A percentile compares a stretch with the other conserved stretches of the same genome.
Evolutionary conservation across 192 early-diverging fungal genomes (phyloP).

Genomic region (Diversispora eburnea): DNA sequence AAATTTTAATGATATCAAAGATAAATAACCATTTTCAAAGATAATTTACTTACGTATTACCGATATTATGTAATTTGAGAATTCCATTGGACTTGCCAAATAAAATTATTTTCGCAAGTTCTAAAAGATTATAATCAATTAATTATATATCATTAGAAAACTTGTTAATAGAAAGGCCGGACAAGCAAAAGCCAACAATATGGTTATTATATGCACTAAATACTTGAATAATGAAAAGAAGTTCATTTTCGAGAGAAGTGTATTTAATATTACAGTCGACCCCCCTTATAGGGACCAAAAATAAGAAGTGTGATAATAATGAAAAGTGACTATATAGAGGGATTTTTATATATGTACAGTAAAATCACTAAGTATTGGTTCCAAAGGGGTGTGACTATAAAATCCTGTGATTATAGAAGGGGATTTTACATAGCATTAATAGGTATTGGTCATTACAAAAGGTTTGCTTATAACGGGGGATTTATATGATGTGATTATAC

Average conservation of each 20-base stretch:
- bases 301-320: too few relatives aligned
- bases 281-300: too few relatives aligned
- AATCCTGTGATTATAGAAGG: too few relatives aligned
- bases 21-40: slow-evolving; percentile 22
- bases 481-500: too few relatives aligned
- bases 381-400: too few relatives aligned
- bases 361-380: too few relatives aligned
- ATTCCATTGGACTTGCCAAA: slow-evolving; percentile 27
- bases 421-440: too few relatives aligned
- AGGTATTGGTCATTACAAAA: too few relatives aligned
- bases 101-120: slow-evolving; percentile 26
- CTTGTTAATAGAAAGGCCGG: slow-evolving; percentile 25
- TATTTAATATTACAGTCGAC: too few relatives aligned
- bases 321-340: too few relatives aligned
- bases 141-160: slow-evolving; percentile 23
- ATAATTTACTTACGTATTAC: slow-evolving; percentile 19
- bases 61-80: slow-evolving; percentile 26
- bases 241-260: slow-evolving; percentile 20
- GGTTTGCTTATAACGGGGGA: too few relatives aligned
- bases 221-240: slow-evolving; percentile 25
- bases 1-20: slow-evolving; percentile 25
- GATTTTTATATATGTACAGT: too few relatives aligned
- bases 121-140: slow-evolving; percentile 26
- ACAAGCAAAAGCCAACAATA: slow-evolving; percentile 18
- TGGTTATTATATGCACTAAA: slow-evolving; percentile 20